phyloP scores from a whole-genome alignment of 176 grass and related monocot genomes.

The Tillandsia fasciculata region DNA sequence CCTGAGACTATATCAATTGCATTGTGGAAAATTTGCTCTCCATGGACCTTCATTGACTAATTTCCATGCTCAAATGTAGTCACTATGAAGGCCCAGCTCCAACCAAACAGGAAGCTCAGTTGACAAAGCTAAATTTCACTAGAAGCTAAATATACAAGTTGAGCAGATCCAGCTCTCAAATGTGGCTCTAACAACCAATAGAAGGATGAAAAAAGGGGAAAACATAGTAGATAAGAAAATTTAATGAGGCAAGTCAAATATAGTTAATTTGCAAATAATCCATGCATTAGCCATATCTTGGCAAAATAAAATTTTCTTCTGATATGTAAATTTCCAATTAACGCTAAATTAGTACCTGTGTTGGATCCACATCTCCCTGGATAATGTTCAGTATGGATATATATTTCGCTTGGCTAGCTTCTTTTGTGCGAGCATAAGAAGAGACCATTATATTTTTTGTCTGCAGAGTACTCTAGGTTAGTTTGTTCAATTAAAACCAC shows the following conservation, averaged over 20 bases:
- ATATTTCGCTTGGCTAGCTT: slow-evolving; percentile 99
- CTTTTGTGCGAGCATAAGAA: slow-evolving; percentile 94
- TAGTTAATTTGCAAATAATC: not conserved
- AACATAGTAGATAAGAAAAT: not conserved
- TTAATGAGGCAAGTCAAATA: not conserved
- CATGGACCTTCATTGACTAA: too few species aligned
- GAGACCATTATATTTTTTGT: slow-evolving; percentile 99
- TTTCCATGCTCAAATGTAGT: too few species aligned
- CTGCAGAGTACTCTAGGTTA: slow-evolving; percentile 34
- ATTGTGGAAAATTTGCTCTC: too few species aligned
- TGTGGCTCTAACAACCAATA: not conserved
- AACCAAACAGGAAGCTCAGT: too few species aligned
- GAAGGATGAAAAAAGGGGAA: not conserved
- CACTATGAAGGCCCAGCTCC: too few species aligned
- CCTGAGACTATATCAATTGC: too few species aligned
- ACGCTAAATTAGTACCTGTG: slow-evolving; percentile 50
- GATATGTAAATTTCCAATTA: not conserved
- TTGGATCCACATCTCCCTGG: slow-evolving; percentile 97
- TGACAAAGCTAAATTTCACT: too few species aligned
- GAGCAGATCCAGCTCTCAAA: too few species aligned
- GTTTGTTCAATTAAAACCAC: slow-evolving; percentile 7
- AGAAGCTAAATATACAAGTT: too few species aligned
- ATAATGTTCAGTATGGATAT: slow-evolving; percentile 99
- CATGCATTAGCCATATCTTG: not conserved
- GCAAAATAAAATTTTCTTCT: not conserved